These are phyloP conservation scores for Corallochytrium limacisporum DNA, from an alignment of 78 protist species.

Conservation along the genomic window DNA sequence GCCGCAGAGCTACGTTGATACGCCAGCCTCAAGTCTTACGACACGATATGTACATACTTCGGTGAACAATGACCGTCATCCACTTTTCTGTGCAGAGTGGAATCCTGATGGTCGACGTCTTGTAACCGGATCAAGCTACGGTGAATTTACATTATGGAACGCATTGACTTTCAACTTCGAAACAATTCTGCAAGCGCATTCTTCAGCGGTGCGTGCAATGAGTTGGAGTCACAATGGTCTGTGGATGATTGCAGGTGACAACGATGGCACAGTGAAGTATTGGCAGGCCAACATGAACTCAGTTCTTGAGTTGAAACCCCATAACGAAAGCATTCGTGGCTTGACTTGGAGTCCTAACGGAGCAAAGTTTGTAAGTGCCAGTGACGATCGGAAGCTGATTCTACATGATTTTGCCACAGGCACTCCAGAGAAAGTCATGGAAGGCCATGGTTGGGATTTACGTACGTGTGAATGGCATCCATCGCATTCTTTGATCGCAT, in stretches of 20 bases:
- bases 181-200: constrained; percentile 74
- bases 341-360: constrained; percentile 56
- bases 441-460: constrained; percentile 88
- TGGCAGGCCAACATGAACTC: constrained; percentile 87
- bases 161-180: constrained; percentile 81
- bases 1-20: too few relatives aligned
- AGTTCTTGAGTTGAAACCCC: constrained; percentile 59
- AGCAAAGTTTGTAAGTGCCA: constrained; percentile 64
- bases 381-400: constrained; percentile 63
- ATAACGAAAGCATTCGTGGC: constrained; percentile 41
- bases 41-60: too few relatives aligned
- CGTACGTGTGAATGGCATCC: constrained; percentile 81
- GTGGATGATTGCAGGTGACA: constrained; percentile 77
- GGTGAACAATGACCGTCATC: too few relatives aligned
- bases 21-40: too few relatives aligned
- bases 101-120: constrained; percentile 74
- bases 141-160: constrained; percentile 85
- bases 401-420: constrained; percentile 64
- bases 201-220: constrained; percentile 65
- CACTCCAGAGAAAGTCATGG: constrained; percentile 2
- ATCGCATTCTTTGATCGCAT: constrained; percentile 45
- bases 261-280: constrained; percentile 67
- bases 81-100: constrained; percentile 48
- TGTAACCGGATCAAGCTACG: constrained; percentile 57
- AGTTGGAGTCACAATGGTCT: constrained; percentile 68